These are phyloP conservation scores for Dissoconium aciculare DNA, from an alignment of 2,329 filamentous ascomycete species.

Conservation along the genomic window DNA sequence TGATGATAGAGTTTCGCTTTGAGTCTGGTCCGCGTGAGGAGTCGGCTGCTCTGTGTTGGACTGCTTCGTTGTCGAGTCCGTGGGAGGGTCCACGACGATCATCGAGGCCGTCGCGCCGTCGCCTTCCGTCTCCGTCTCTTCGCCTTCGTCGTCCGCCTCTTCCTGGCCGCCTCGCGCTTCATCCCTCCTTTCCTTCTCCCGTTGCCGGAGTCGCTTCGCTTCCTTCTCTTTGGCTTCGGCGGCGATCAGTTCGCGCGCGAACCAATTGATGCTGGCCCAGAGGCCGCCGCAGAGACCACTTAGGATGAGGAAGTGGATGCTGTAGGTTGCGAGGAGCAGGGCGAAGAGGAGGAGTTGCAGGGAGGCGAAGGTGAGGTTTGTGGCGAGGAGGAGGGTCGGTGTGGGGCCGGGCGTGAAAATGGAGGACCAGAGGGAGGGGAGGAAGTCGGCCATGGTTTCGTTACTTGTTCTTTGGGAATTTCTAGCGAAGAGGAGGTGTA, in stretches of 20 bases:
- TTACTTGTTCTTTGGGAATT: too few species aligned
- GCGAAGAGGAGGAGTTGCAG: conserved; percentile 64
- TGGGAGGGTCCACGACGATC: conserved; percentile 4
- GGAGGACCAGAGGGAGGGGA: conserved; percentile 73
- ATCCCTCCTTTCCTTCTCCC: conserved; percentile 28
- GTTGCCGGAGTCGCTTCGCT: conserved; percentile 31
- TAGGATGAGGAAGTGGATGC: conserved; percentile 74
- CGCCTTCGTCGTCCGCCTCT: conserved; percentile 30
- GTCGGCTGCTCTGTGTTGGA: conserved; percentile 1
- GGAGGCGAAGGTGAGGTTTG: conserved; percentile 74
- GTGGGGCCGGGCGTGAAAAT: conserved; percentile 89
- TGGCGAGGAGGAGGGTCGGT: conserved; percentile 72
- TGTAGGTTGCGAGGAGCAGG: conserved; percentile 69
- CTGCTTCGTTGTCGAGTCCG: conserved; percentile 7
- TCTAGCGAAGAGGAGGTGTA: too few species aligned
- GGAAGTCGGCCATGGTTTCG: conserved; percentile 38
- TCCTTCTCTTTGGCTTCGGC: conserved; percentile 36
- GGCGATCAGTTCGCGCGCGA: conserved; percentile 50
- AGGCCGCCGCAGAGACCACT: conserved; percentile 65
- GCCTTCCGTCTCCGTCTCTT: conserved; percentile 31
- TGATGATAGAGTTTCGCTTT: conserved; percentile 6
- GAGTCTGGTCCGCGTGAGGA: conserved; percentile 2
- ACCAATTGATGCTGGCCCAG: conserved; percentile 97
- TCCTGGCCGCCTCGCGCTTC: conserved; percentile 28
- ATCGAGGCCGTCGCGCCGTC: conserved; percentile 9